A percentile compares a stretch with the other conserved stretches of the same genome.
Conservation (phyloP, 1,284 basidiomycete genomes). For the Thecaphora thlaspeos region DNA sequence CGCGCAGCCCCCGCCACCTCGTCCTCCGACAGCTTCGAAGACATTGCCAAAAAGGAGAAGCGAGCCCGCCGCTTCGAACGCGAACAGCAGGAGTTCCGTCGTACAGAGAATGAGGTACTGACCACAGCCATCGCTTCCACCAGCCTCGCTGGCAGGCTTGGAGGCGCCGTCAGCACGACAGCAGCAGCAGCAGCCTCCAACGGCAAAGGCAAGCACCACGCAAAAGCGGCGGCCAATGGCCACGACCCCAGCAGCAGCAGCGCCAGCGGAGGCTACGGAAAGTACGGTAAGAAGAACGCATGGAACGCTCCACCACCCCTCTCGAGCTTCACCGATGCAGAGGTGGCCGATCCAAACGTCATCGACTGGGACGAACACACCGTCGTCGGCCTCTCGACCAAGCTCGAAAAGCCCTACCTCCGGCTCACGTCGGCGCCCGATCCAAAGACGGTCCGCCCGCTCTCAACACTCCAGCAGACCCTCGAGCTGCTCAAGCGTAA, state of each 20-base stretch:
- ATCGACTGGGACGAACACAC: conserved; percentile 95
- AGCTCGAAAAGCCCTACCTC: conserved; percentile 93
- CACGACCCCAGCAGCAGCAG: not conserved
- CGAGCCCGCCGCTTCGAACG: conserved; percentile 53
- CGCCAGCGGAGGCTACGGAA: not conserved
- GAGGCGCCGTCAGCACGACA: conserved; percentile 4
- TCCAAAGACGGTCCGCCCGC: conserved; percentile 88
- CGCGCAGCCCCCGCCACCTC: conserved; percentile 11
- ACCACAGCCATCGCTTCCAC: conserved; percentile 39
- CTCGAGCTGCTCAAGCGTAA: conserved; percentile 81
- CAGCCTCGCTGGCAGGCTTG: conserved; percentile 34
- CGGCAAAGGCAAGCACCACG: no score
- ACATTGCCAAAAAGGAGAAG: conserved; percentile 48
- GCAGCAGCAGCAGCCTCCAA: not conserved
- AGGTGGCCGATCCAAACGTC: conserved; percentile 63
- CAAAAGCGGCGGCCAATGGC: no score
- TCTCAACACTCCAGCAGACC: conserved; percentile 78
- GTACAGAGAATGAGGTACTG: conserved; percentile 34
- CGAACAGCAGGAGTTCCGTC: conserved; percentile 44
- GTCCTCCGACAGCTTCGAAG: conserved; percentile 17
- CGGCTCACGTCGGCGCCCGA: conserved; percentile 95
- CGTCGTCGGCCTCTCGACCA: conserved; percentile 84
- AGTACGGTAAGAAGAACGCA: conserved; percentile 3
- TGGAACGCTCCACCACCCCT: conserved; percentile 1
- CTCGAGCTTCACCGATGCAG: conserved; percentile 5